A percentile compares a stretch with the other conserved stretches of the same genome.
These are phyloP conservation scores for Tricholoma flavovirens DNA, from an alignment of 768 basidiomycete species.

Conservation along the genomic window DNA sequence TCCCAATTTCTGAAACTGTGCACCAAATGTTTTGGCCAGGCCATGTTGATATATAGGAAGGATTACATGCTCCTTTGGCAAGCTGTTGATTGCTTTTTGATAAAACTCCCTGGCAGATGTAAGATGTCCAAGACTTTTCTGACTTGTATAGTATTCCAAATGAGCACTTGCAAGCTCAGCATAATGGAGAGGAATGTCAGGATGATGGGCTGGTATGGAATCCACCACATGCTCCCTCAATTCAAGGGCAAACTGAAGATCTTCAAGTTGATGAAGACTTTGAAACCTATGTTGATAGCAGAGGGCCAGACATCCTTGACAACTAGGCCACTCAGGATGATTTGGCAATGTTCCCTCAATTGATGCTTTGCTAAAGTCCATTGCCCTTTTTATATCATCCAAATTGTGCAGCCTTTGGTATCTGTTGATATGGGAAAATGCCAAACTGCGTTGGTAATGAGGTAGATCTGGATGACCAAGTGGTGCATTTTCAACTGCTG, in stretches of 20 bases:
- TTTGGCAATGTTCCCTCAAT: background rate
- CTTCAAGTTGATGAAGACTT: too few species aligned
- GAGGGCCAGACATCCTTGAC: background rate
- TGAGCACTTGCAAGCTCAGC: too few species aligned
- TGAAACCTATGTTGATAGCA: too few species aligned
- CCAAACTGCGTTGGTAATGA: background rate
- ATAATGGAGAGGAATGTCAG: too few species aligned
- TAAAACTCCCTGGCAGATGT: background rate
- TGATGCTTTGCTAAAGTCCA: background rate
- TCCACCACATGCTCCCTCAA: too few species aligned
- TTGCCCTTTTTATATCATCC: conserved; percentile 1
- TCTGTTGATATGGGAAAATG: background rate
- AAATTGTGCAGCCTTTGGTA: background rate
- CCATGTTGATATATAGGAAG: background rate
- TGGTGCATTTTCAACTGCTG: background rate
- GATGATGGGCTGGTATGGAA: too few species aligned
- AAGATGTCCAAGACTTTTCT: too few species aligned
- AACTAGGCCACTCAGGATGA: background rate
- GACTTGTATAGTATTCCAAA: too few species aligned
- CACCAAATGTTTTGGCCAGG: background rate
- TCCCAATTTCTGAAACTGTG: background rate
- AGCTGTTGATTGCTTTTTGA: background rate
- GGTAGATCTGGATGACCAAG: background rate
- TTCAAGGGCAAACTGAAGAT: too few species aligned
- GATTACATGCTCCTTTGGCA: background rate